Evolutionary conservation across 129 eudicot genomes (phyloP), one percentile per base, ranked within the genome.

Genomic region (Smallanthus sonchifolius): DNA sequence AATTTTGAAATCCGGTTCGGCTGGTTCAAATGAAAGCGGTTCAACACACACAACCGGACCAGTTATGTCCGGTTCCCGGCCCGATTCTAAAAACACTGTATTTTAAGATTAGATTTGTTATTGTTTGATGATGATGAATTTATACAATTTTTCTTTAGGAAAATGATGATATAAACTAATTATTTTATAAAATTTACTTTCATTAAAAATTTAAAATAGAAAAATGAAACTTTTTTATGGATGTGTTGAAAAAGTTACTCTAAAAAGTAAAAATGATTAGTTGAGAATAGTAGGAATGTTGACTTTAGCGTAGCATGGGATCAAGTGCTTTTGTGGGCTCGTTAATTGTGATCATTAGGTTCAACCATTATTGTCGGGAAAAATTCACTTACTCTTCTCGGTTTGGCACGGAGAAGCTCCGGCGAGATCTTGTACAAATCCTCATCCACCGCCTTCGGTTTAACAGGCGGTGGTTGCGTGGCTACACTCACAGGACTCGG

Each of bases 371-470:
- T 59, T 56, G 24, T 35, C 60, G 44, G 69, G 35, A 55, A 14
- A 15, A 15, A 48, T 11, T 19, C 17, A 54, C 37, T 52, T 74
- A 91, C 97, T 86, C 81, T 92, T 83, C 67, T 86, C 77, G 88
- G 65, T 17, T 83, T 85, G 37, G 78, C 73, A 74, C 79, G 84
- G 86, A 92, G 96, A 64, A 86, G 87, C 55, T 92, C 92, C 72
- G 97, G 96, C 11, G 97, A 90, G 68, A 92, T 92, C 84, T 87
- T 85, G 86, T 92, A 92, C 44, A 92, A 32, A 79, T 92, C 97
- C 69, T 92, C 96, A 77, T 92, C 97, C 32, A 89, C 89, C 19
- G 96, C 86, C 74, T 82, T 92, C 38, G 83, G 83, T 11, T 43
- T 74, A 11, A 19, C 62, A 11, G 47, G 4, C 11, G 80, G 78